Evolutionary conservation across 768 basidiomycete genomes (phyloP), one percentile per base, ranked within the genome.

Genomic region (Baorangia bicolor): DNA sequence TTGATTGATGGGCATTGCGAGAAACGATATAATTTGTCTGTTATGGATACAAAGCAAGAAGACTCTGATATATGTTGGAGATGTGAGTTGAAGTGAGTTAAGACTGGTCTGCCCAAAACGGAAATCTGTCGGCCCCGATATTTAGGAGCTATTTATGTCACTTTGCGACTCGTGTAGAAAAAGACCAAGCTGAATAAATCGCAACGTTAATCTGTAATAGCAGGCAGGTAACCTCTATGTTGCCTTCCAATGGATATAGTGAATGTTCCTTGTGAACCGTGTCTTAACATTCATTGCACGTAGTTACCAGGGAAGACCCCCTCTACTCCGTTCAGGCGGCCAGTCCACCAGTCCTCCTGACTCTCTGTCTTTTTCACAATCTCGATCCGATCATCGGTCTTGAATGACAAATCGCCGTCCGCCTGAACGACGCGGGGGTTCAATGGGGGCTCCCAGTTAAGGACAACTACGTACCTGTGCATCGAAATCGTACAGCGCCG

Each of bases 311-410:
- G 96, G 75, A 98, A 98, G 16, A 94, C 89, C 9, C 95, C 95
- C 69, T 92, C 84, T 58, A 71, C 69, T 8, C 94, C 94, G 60
- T 92, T 85, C 62, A 96, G 50, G 64, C 83, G 81, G 8, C 96
- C 95, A 27, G 94, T 97, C 96, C 96, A 98, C 95, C 95, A 98
- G 68, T 98, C 95, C 68, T 98, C 92, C 27, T 86, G 68, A 64
- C 85, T 94, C 8, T 81, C 82, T 18, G 88, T 86, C 72, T 83
- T 83, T 72, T 94, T 87, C 34, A 97, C 80, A 51, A 98, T 77
- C 74, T 96, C 93, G 70, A 98, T 98, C 61, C 81, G 78, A 72
- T 98, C 95, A 16, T 96, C 96, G 16, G 85, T 83, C 58, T 78
- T 84, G 77, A 98, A 98, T 1, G 87, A 88, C 53, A 98, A 75